phyloP scores from a whole-genome alignment of 75 land plant genomes.

The Pinus taeda region DNA sequence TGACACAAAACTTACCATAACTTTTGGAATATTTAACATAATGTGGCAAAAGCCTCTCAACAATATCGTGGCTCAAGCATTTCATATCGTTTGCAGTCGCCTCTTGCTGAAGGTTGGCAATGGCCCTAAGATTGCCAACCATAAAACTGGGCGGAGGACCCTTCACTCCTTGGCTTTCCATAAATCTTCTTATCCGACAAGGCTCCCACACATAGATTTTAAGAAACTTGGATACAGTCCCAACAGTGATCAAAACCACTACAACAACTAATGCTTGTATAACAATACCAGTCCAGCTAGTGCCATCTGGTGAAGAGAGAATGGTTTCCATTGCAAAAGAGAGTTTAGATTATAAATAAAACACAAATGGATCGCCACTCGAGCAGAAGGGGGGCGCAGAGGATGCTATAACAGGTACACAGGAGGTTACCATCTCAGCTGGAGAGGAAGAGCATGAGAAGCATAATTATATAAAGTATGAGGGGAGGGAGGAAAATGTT shows the following conservation, averaged over 20 bases:
- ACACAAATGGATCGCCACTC: background rate
- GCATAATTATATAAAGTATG: background rate
- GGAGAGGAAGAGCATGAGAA: background rate
- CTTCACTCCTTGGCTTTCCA: slow-evolving; percentile 42
- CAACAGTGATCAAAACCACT: background rate
- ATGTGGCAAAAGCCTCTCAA: too few species aligned
- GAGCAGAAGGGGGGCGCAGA: background rate
- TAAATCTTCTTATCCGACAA: slow-evolving; percentile 16
- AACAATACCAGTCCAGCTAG: background rate
- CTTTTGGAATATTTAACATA: too few species aligned
- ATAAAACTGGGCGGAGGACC: too few species aligned
- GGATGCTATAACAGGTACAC: background rate
- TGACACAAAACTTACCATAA: too few species aligned
- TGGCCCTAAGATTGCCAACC: too few species aligned
- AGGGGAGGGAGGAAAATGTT: background rate
- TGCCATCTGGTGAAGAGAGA: background rate
- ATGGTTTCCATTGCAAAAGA: background rate
- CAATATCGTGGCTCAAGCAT: too few species aligned
- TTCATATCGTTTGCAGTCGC: too few species aligned
- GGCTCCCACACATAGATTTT: slow-evolving; percentile 24
- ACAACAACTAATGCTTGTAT: background rate
- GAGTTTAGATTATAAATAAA: background rate
- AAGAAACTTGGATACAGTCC: background rate
- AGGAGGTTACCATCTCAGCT: background rate
- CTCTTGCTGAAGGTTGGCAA: too few species aligned